Evolutionary conservation across 2,329 filamentous ascomycete genomes (phyloP), one percentile per base, ranked within the genome.

Genomic region (Huntiella omanensis): DNA sequence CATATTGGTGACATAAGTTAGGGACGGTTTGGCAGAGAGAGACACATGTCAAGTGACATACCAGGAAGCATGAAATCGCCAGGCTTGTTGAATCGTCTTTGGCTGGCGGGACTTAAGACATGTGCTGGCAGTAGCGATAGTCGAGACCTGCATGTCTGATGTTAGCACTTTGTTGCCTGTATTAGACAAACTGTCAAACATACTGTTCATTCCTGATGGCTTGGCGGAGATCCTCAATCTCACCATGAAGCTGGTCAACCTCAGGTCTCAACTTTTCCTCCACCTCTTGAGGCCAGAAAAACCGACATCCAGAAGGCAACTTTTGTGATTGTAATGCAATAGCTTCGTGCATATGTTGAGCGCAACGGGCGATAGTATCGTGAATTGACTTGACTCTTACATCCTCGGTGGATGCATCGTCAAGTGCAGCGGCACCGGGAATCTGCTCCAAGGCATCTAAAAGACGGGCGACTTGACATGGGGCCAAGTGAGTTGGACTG

Each of bases 51-150:
- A 22, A 7, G 32, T 32, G 22, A 28, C 46, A 39, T 47, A 47
- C 46, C 46, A 43, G 46, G 46, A 37, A 47, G 46, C 46, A 47
- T 47, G 15, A 47, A 47, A 42, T 47, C 46, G 17, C 46, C 46
- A 33, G 46, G 46, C 22, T 47, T 47, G 40, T 47, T 48, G 36
- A 48, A 44, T 19, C 41, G 41, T n/a, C 41, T 35, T 36, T 44
- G 41, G 41, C 19, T 40, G 5, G 22, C 42, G 22, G 42, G 46
- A 17, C 36, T 48, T n/a, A 45, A 16, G 10, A 44, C 28, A 36
- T 45, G 34, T 3, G 46, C 36, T 33, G 41, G 46, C 28, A 44
- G 13, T 13, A 48, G 12, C 13, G 36, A 45, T 28, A 17, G 12
- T 33, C 40, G 13, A 5, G 28, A n/a, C 36, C 41, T 45, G 28